A percentile compares a stretch with the other conserved stretches of the same genome.
phyloP scores from a whole-genome alignment of 2,329 filamentous ascomycete genomes.

The Fusarium mexicanum region DNA sequence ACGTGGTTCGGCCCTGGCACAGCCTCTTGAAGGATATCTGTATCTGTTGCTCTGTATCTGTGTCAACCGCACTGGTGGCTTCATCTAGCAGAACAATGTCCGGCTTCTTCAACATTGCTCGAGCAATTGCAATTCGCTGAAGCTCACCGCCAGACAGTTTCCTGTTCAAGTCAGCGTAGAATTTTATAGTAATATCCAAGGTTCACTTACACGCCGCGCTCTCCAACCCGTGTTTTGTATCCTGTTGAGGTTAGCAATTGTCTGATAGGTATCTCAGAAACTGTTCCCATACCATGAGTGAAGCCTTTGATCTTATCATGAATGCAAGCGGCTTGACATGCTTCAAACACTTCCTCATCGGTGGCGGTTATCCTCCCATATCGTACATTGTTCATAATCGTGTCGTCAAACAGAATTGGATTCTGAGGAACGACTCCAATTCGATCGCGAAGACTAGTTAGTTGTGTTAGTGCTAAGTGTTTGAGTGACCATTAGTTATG shows the following conservation, averaged over 20 bases:
- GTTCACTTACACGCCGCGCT: slow-evolving; percentile 57
- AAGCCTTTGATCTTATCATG: slow-evolving; percentile 67
- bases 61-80: slow-evolving; percentile 80
- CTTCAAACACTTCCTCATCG: slow-evolving; percentile 64
- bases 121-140: slow-evolving; percentile 73
- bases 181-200: not conserved
- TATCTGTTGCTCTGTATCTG: slow-evolving; percentile 73
- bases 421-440: slow-evolving; percentile 67
- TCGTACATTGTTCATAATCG: slow-evolving; percentile 67
- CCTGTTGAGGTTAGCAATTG: slow-evolving; percentile 44
- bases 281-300: slow-evolving; percentile 54
- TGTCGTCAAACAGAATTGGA: slow-evolving; percentile 66
- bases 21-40: slow-evolving; percentile 68
- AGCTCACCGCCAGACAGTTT: slow-evolving; percentile 74
- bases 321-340: slow-evolving; percentile 65
- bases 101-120: slow-evolving; percentile 77
- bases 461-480: slow-evolving; percentile 35
- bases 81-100: slow-evolving; percentile 82
- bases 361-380: slow-evolving; percentile 65
- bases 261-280: not conserved
- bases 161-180: slow-evolving; percentile 45
- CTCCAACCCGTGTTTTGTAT: slow-evolving; percentile 61
- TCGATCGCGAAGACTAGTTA: slow-evolving; percentile 58
- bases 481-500: not conserved
- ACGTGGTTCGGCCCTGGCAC: slow-evolving; percentile 70